These are phyloP conservation scores for Mortierella alpina DNA, from an alignment of 192 early-diverging fungal species.

Conservation along the genomic window DNA sequence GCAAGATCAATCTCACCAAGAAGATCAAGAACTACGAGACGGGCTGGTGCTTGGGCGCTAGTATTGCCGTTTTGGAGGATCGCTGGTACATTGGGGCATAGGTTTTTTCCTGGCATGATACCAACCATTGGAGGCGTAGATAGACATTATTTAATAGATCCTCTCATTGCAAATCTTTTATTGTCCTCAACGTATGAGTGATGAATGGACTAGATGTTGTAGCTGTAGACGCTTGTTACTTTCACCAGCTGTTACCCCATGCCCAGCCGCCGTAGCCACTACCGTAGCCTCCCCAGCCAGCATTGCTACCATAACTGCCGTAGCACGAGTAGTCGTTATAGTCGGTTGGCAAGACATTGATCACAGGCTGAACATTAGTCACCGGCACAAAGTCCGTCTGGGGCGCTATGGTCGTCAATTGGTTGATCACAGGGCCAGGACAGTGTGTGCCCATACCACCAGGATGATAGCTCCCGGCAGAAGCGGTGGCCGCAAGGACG, in stretches of 20 bases:
- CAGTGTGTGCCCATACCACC: neutral
- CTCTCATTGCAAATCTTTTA: neutral
- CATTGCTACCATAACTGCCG: neutral
- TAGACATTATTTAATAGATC: neutral
- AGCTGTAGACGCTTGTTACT: neutral
- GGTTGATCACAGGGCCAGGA: neutral
- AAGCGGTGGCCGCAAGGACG: too few relatives aligned
- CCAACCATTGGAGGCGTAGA: neutral
- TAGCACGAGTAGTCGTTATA: conserved; percentile 21
- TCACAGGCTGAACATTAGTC: conserved; percentile 33
- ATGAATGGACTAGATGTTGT: neutral
- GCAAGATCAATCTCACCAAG: conserved; percentile 83
- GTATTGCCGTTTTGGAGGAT: conserved; percentile 83
- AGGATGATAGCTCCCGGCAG: neutral
- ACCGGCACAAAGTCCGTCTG: conserved; percentile 34
- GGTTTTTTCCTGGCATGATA: neutral
- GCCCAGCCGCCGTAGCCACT: neutral
- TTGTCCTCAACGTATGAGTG: neutral
- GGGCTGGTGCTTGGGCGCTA: conserved; percentile 96
- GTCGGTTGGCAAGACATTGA: conserved; percentile 30
- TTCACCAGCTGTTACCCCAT: neutral
- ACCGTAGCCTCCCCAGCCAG: neutral
- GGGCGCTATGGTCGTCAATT: conserved; percentile 28
- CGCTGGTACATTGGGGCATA: conserved; percentile 28
- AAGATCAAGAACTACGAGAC: conserved; percentile 94